Conservation (phyloP, 2,329 filamentous ascomycete species). For the Alternaria triticina region DNA sequence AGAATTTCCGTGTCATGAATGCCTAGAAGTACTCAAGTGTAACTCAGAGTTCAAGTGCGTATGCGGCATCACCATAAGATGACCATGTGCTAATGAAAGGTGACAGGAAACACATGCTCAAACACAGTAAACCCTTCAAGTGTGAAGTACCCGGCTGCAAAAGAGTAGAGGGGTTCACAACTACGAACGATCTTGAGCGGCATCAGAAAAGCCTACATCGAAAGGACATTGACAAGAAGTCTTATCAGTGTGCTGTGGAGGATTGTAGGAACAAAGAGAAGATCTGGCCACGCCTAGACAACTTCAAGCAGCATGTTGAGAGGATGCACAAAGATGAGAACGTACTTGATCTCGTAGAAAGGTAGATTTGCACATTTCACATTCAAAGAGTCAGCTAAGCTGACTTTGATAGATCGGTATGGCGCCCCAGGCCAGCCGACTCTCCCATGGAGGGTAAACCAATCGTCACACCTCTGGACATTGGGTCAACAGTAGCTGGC, state of each 20-base stretch:
- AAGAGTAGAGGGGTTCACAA: constrained; percentile 73
- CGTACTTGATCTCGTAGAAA: constrained; percentile 53
- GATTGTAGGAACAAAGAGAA: constrained; percentile 68
- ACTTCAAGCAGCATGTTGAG: constrained; percentile 80
- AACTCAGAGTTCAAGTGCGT: constrained; percentile 48
- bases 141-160: constrained; percentile 67
- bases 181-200: constrained; percentile 79
- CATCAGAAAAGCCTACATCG: constrained; percentile 77
- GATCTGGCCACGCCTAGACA: constrained; percentile 81
- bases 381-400: constrained; percentile 16
- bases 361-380: constrained; percentile 42
- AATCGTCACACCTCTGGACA: constrained; percentile 37
- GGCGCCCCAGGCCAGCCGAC: constrained; percentile 5
- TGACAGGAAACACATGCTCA: constrained; percentile 74
- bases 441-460: constrained; percentile 12
- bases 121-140: constrained; percentile 70
- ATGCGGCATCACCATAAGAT: neutral
- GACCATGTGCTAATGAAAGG: constrained; percentile 12
- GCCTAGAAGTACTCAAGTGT: constrained; percentile 38
- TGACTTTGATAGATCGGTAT: constrained; percentile 30
- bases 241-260: constrained; percentile 65
- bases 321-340: constrained; percentile 67
- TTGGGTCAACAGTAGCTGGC: constrained; percentile 33
- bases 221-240: constrained; percentile 49
- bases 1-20: constrained; percentile 25